Evolutionary conservation across 345 rosid genomes (phyloP), one percentile per base, ranked within the genome.

Genomic region (Citrus cavaleriei): DNA sequence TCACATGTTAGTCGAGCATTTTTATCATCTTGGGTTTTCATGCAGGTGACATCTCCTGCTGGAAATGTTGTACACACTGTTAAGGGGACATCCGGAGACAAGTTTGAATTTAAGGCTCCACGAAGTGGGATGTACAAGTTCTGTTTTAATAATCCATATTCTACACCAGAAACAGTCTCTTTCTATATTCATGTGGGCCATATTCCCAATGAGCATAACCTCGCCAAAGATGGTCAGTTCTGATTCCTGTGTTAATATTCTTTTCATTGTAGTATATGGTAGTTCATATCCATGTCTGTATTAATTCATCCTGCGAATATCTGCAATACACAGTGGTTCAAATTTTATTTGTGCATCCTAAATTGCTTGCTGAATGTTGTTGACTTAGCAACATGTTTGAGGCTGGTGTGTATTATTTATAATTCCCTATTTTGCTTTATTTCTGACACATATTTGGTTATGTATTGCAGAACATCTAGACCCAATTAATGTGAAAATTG

Each of bases 51-150:
- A 2, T 92, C 99, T 55, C 97, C 97, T 14, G 86, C 87, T 4
- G 98, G 96, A 78, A 93, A 93, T 81, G 79, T 81, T 0, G 93
- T 94, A 42, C 92, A 89, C 1, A 84, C 85, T 21, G 57, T 89
- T 79, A 91, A 93, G 65, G 99, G 99, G 55, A 96, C 97, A 59
- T 92, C 98, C 49, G 99, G 99, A 65, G 97, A 96, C 51, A 96
- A 94, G 89, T 94, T 96, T 38, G 97, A 93, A 76, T 90, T 94
- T 68, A 93, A 93, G 81, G 97, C 98, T 1, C 98, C 97, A 24
- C 85, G 87, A 80, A 94, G 97, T 87, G 99, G 99, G 85, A 96
- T 94, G 97, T 93, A 91, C 86, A 94, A 94, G 77, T 96, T 96
- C 73, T 96, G 99, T 86, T 96, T 96, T 79, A 95, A 91, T 85